Conservation (phyloP, 306 rosid genomes). For the Alnus glutinosa region DNA sequence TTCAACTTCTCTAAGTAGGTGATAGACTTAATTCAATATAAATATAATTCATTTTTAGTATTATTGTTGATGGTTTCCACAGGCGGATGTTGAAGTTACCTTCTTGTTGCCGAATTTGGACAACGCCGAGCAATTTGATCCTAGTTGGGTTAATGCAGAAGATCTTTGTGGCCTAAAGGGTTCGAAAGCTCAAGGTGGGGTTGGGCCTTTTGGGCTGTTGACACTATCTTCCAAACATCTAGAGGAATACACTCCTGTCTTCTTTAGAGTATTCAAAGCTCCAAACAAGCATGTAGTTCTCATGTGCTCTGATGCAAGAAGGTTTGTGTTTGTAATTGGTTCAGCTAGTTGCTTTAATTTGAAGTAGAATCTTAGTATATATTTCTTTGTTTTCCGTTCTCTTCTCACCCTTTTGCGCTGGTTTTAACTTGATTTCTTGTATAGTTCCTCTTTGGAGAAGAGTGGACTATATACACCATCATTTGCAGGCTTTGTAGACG, state of each 20-base stretch:
- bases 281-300: constrained; percentile 57
- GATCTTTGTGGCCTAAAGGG: constrained; percentile 59
- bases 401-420: not conserved
- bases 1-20: too few species aligned
- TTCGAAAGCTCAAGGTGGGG: constrained; percentile 55
- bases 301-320: constrained; percentile 86
- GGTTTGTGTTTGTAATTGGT: constrained; percentile 34
- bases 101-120: constrained; percentile 67
- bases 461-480: constrained; percentile 59
- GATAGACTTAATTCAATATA: not conserved
- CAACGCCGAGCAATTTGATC: constrained; percentile 73
- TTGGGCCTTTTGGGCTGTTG: constrained; percentile 91
- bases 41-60: not conserved
- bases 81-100: constrained; percentile 86
- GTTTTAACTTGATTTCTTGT: constrained; percentile 8
- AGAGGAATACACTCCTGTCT: constrained; percentile 86
- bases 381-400: too few species aligned
- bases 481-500: constrained; percentile 74
- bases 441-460: constrained; percentile 62
- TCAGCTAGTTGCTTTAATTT: not conserved
- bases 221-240: constrained; percentile 68
- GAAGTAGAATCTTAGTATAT: too few species aligned
- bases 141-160: constrained; percentile 64
- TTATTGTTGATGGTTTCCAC: not conserved
- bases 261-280: constrained; percentile 78